phyloP scores from a whole-genome alignment of 805 yeast genomes.

The Pichia heedii region DNA sequence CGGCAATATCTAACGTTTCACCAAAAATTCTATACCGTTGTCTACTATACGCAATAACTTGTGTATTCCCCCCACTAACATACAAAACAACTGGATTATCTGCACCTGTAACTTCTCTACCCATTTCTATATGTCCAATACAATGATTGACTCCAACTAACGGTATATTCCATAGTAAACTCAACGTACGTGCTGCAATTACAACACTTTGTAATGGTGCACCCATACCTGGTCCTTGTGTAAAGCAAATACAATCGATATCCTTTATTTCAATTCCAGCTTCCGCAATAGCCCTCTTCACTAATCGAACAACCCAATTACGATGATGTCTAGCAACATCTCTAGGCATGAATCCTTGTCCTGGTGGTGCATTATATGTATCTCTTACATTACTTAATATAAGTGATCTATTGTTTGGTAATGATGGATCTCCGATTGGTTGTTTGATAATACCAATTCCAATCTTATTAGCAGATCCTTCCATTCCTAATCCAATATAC shows the following conservation, averaged over 20 bases:
- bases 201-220: conserved; percentile 94
- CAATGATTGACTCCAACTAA: conserved; percentile 95
- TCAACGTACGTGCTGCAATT: conserved; percentile 79
- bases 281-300: conserved; percentile 55
- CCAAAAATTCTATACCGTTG: conserved; percentile 96
- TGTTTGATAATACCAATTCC: conserved; percentile 92
- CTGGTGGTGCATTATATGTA: conserved; percentile 94
- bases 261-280: conserved; percentile 43
- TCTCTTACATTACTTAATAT: conserved; percentile 88
- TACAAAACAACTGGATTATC: conserved; percentile 93
- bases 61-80: conserved; percentile 98
- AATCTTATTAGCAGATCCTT: conserved; percentile 94
- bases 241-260: conserved; percentile 78
- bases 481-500: conserved; percentile 80
- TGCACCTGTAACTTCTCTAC: conserved; percentile 97
- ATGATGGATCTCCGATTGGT: conserved; percentile 42
- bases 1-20: conserved; percentile 96
- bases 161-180: conserved; percentile 75
- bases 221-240: conserved; percentile 99
- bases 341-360: conserved; percentile 94
- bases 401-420: conserved; percentile 48
- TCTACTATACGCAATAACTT: conserved; percentile 91
- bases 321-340: conserved; percentile 97
- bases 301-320: conserved; percentile 82
- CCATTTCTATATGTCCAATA: conserved; percentile 98